Percentiles rank a stretch among this genome's conserved stretches.
phyloP scores from a whole-genome alignment of 1,284 basidiomycete species.

The Meira miltonrushii region DNA sequence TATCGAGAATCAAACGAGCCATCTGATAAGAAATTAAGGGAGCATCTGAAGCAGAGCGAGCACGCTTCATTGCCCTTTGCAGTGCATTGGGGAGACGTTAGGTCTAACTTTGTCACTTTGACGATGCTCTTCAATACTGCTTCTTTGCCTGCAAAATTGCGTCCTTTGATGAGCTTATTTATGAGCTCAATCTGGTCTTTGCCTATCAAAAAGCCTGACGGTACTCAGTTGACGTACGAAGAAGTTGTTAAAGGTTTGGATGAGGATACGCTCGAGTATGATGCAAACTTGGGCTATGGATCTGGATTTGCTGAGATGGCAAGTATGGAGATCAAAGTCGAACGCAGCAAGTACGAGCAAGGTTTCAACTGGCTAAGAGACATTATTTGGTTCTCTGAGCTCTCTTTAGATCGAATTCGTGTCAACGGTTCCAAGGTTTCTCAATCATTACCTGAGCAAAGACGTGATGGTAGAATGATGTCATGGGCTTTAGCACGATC shows the following conservation, averaged over 20 bases:
- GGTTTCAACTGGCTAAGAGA: slow-evolving; percentile 85
- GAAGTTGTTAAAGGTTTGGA: slow-evolving; percentile 86
- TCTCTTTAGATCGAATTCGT: slow-evolving; percentile 79
- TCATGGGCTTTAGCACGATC: slow-evolving; percentile 68
- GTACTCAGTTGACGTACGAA: slow-evolving; percentile 73
- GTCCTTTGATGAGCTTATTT: slow-evolving; percentile 71
- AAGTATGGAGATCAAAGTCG: slow-evolving; percentile 67
- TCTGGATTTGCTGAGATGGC: slow-evolving; percentile 69
- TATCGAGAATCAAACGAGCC: neutral
- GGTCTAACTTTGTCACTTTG: slow-evolving; percentile 79
- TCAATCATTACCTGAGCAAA: slow-evolving; percentile 86
- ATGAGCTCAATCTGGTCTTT: slow-evolving; percentile 82
- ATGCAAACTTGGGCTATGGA: slow-evolving; percentile 65
- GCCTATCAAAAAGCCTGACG: slow-evolving; percentile 69
- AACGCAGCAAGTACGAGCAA: slow-evolving; percentile 70
- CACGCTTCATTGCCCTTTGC: slow-evolving; percentile 69
- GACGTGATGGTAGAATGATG: slow-evolving; percentile 80
- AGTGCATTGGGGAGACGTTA: slow-evolving; percentile 67
- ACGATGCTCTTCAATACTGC: slow-evolving; percentile 65
- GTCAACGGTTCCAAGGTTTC: slow-evolving; percentile 82
- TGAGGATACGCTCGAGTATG: slow-evolving; percentile 84
- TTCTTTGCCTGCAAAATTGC: slow-evolving; percentile 37
- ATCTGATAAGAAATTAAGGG: slow-evolving; percentile 56
- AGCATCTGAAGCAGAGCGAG: slow-evolving; percentile 63
- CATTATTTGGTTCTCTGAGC: slow-evolving; percentile 74